Percentiles rank a stretch among this genome's conserved stretches.
These are phyloP conservation scores for Tulasnella sp. DNA, from an alignment of 768 basidiomycete species.

Conservation along the genomic window DNA sequence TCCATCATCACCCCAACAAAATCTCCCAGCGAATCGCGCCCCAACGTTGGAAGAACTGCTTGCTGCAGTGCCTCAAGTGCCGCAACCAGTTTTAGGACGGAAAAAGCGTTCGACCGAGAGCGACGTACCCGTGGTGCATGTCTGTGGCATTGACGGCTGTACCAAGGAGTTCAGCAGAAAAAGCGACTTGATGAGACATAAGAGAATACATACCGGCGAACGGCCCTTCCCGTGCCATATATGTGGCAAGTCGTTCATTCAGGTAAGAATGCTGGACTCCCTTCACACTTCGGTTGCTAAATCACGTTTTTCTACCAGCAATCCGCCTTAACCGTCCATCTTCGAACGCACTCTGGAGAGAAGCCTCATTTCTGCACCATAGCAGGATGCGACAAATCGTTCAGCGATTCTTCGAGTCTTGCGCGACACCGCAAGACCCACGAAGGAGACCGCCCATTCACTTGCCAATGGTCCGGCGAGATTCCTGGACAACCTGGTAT, in stretches of 20 bases:
- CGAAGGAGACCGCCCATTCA: conserved; percentile 75
- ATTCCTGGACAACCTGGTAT: conserved; percentile 47
- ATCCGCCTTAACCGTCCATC: conserved; percentile 84
- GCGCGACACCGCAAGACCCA: conserved; percentile 89
- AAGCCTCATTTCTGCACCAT: conserved; percentile 90
- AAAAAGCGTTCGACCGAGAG: conserved; percentile 1
- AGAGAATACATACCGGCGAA: conserved; percentile 87
- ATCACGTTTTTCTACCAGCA: conserved; percentile 48
- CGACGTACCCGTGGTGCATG: neutral
- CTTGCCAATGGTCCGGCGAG: conserved; percentile 52
- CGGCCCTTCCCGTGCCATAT: conserved; percentile 68
- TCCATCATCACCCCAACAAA: neutral
- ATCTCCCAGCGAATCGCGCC: neutral
- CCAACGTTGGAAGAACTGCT: conserved; percentile 19
- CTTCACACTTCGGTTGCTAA: neutral
- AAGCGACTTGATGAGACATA: conserved; percentile 80
- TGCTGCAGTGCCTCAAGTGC: neutral
- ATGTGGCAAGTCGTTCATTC: conserved; percentile 89
- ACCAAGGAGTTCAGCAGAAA: conserved; percentile 76
- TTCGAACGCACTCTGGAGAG: conserved; percentile 87
- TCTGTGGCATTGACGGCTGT: conserved; percentile 51
- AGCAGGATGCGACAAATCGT: conserved; percentile 80
- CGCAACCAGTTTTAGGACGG: neutral
- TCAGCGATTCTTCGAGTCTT: conserved; percentile 87
- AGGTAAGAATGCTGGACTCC: conserved; percentile 48